A percentile compares a stretch with the other conserved stretches of the same genome.
phyloP scores from a whole-genome alignment of 1,139 yeast genomes.

The Taiozyma sp. region DNA sequence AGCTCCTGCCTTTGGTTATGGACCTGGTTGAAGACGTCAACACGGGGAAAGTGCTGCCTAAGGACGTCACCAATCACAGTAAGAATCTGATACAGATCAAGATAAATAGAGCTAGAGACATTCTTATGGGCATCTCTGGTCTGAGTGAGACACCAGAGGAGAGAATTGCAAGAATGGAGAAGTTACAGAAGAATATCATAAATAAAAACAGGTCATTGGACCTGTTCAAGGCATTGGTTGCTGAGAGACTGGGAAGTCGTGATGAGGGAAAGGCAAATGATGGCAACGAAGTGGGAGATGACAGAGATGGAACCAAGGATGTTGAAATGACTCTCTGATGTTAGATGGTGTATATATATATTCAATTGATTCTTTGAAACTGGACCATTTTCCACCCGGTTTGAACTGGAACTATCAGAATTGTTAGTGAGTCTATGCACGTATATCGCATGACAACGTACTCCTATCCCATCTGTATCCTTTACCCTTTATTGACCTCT shows the following conservation, averaged over 20 bases:
- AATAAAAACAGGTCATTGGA: constrained; percentile 11
- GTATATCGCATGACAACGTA: no score
- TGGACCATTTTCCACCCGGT: no score
- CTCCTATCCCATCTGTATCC: no score
- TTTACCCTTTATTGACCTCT: no score
- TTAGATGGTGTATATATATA: no score
- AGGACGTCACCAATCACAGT: constrained; percentile 21
- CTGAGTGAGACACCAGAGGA: constrained; percentile 21
- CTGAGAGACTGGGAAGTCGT: constrained; percentile 5
- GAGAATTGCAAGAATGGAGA: constrained; percentile 14
- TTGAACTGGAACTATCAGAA: no score
- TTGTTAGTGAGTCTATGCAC: no score
- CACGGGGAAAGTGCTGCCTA: constrained; percentile 19
- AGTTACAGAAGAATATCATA: constrained; percentile 13
- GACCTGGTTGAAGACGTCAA: constrained; percentile 23
- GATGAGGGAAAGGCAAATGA: neutral
- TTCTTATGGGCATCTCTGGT: constrained; percentile 17
- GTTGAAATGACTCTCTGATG: neutral
- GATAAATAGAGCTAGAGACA: constrained; percentile 17
- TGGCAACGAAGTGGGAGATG: neutral
- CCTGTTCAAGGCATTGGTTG: constrained; percentile 11
- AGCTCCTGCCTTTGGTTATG: constrained; percentile 21
- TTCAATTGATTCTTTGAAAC: no score
- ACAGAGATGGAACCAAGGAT: neutral
- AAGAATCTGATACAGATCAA: constrained; percentile 4